Percentiles rank a stretch among this genome's conserved stretches.
Conservation (phyloP, 164 flowering plant species). For the Amborella trichopoda region DNA sequence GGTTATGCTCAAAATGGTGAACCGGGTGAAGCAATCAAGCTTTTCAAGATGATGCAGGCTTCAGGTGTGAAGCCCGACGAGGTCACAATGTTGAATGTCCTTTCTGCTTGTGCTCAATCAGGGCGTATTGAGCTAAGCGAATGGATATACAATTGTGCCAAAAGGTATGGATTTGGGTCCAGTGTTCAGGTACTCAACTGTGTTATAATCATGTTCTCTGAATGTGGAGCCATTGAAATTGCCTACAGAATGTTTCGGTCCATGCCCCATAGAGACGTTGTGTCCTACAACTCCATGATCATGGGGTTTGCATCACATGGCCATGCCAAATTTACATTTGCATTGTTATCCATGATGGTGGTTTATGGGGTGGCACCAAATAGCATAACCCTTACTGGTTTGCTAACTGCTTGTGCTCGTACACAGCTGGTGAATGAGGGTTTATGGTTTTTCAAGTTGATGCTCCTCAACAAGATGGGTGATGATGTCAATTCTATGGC, state of each 20-base stretch:
- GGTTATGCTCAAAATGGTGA: conserved; percentile 27
- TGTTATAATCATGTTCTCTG: conserved; percentile 22
- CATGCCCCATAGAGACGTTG: conserved; percentile 19
- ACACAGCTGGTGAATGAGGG: conserved; percentile 25
- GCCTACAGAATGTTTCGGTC: conserved; percentile 19
- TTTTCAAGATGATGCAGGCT: conserved; percentile 14
- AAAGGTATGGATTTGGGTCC: conserved; percentile 15
- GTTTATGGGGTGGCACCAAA: conserved; percentile 15
- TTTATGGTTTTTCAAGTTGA: conserved; percentile 19
- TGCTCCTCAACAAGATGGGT: conserved; percentile 19
- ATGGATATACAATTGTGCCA: conserved; percentile 24
- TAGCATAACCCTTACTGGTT: conserved; percentile 21
- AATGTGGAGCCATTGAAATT: conserved; percentile 27
- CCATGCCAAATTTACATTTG: conserved; percentile 16
- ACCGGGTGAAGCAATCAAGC: conserved; percentile 18
- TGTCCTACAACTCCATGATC: conserved; percentile 24
- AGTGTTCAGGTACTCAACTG: conserved; percentile 24
- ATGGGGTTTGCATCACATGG: conserved; percentile 29
- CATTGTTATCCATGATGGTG: conserved; percentile 15
- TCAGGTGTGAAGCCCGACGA: conserved; percentile 22
- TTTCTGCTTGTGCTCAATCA: conserved; percentile 21
- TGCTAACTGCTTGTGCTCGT: conserved; percentile 24
- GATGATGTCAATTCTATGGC: conserved; percentile 17
- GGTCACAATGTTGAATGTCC: conserved; percentile 21
- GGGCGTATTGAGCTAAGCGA: conserved; percentile 20